Evolutionary conservation across 176 grass and related monocot genomes (phyloP).

Genomic region (Tillandsia fasciculata): DNA sequence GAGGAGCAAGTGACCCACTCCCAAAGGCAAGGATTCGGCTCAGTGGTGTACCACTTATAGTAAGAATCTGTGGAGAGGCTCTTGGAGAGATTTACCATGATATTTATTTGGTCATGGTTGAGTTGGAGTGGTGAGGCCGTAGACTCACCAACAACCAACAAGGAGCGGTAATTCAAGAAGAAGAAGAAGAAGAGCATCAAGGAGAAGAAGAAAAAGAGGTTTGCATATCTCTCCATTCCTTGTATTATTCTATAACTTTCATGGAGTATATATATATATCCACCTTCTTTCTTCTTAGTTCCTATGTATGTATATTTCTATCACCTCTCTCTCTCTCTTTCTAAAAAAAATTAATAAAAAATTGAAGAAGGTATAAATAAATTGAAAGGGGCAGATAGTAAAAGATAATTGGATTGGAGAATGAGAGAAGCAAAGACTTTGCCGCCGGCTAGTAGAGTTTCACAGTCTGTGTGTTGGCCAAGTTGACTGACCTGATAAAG

Average conservation of each 20-base stretch:
- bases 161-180: not conserved
- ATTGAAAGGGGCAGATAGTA: too few relatives aligned
- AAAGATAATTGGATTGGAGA: too few relatives aligned
- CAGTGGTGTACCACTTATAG: not conserved
- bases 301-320: too few relatives aligned
- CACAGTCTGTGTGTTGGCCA: too few relatives aligned
- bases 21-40: slow-evolving; percentile 14
- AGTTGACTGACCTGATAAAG: too few relatives aligned
- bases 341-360: too few relatives aligned
- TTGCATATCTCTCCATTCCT: slow-evolving; percentile 5
- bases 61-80: not conserved
- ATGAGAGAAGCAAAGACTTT: too few relatives aligned
- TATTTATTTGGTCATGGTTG: not conserved
- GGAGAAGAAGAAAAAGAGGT: not conserved
- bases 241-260: not conserved
- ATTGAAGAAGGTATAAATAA: too few relatives aligned
- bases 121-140: not conserved
- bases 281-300: too few relatives aligned
- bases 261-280: not conserved
- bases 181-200: not conserved
- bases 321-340: too few relatives aligned
- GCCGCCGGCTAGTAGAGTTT: too few relatives aligned
- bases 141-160: not conserved
- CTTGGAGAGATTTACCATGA: not conserved
- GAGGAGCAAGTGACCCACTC: not conserved